Percentiles rank a stretch among this genome's conserved stretches.
These are phyloP conservation scores for Mycosphaerelloides madeirae DNA, from an alignment of 2,329 filamentous ascomycete genomes.

Conservation along the genomic window DNA sequence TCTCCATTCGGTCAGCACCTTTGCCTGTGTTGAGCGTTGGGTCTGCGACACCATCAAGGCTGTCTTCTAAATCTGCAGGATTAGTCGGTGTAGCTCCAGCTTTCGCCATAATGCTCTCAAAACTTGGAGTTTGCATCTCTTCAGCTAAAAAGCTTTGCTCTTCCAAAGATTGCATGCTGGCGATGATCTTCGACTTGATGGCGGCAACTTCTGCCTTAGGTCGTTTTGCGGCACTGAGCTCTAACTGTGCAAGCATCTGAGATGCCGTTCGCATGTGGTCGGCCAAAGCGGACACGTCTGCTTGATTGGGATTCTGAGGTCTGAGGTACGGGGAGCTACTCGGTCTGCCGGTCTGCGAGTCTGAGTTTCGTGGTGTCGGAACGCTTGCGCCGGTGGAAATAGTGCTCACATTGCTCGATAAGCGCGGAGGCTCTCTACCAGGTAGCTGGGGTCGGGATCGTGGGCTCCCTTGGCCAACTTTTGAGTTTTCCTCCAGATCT, in stretches of 20 bases:
- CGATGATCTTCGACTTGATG: conserved; percentile 81
- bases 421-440: conserved; percentile 44
- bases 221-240: conserved; percentile 73
- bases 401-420: conserved; percentile 59
- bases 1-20: conserved; percentile 80
- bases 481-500: conserved; percentile 49
- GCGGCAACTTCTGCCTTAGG: conserved; percentile 76
- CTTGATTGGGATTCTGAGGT: conserved; percentile 59
- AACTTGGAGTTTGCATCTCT: conserved; percentile 64
- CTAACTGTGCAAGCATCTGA: conserved; percentile 79
- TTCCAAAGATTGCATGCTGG: conserved; percentile 82
- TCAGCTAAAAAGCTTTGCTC: conserved; percentile 78
- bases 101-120: conserved; percentile 77
- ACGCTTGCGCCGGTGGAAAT: conserved; percentile 57
- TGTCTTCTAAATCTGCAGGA: conserved; percentile 48
- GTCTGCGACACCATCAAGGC: conserved; percentile 29
- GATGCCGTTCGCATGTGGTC: conserved; percentile 85
- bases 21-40: conserved; percentile 60
- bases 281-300: conserved; percentile 75
- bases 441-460: conserved; percentile 11
- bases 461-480: conserved; percentile 28
- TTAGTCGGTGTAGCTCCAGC: conserved; percentile 52
- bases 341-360: conserved; percentile 52
- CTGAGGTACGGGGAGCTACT: conserved; percentile 56
- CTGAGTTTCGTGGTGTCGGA: conserved; percentile 64